Percentiles rank a stretch among this genome's conserved stretches.
These are phyloP conservation scores for Abelmoschus esculentus DNA, from an alignment of 345 rosid genomes.

Conservation along the genomic window DNA sequence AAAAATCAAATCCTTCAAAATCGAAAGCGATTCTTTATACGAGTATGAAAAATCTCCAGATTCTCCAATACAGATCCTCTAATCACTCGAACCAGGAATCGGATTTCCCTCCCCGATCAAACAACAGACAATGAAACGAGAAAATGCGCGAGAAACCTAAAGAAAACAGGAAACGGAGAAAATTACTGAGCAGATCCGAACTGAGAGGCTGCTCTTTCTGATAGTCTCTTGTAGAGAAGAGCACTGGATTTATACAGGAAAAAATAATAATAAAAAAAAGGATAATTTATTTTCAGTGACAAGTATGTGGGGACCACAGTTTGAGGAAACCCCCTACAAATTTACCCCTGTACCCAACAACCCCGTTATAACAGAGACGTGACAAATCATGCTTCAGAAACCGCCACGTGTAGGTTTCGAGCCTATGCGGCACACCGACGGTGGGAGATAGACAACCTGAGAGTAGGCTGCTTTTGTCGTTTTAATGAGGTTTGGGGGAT, in stretches of 20 bases:
- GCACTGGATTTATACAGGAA: constrained; percentile 23
- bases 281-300: neutral
- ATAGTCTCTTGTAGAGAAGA: neutral
- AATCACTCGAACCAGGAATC: constrained; percentile 1
- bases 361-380: neutral
- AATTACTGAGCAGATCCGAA: constrained; percentile 9
- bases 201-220: neutral
- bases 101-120: neutral
- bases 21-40: neutral
- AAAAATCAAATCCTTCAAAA: constrained; percentile 6
- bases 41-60: constrained; percentile 9
- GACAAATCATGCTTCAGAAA: constrained; percentile 19
- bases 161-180: neutral
- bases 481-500: neutral
- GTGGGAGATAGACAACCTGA: neutral
- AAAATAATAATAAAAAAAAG: neutral
- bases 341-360: neutral
- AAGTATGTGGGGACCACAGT: constrained; percentile 19
- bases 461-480: neutral
- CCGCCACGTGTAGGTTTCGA: constrained; percentile 32
- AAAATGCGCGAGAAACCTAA: neutral
- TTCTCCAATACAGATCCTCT: constrained; percentile 26
- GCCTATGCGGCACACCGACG: constrained; percentile 54
- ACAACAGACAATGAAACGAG: neutral
- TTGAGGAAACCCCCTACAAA: neutral